Base-by-base conservation (phyloP, 352 stramenopile species). In the Blastocystis sp. region DNA sequence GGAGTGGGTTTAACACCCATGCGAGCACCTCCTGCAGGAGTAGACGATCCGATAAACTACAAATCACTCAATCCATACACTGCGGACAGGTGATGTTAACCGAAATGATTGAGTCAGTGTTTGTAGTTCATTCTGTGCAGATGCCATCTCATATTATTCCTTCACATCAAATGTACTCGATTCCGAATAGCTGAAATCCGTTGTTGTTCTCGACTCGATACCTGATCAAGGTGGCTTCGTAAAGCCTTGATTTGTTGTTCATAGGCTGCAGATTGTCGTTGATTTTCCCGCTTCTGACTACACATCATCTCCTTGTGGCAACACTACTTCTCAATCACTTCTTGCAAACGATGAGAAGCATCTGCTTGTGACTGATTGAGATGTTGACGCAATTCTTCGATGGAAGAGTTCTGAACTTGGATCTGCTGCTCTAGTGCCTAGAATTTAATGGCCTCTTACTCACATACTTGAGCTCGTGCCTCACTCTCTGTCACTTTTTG, bases 91-190 rank as follows among this genome's bases (percentile, higher is more conserved):
- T 12, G 42, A 65, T 29, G 71, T 52, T 24, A 83, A 37, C 29
- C 71, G 71, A 35, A 83, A 83, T 19, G 49, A 65, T 14, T 63
- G 71, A 52, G 71, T 83, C 9, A 83, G 51, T 42, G 71, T 83
- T 32, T 59, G 71, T 37, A 83, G 51, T 16, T 83, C 71, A 43
- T 83, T 83, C 29, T 83, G 71, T 24, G 71, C 71, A 2, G 49
- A 42, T 19, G 46, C 52, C 71, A 83, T 83, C 71, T 83, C 4
- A 1, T 9, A 14, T 83, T 49, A 67, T 16, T 19, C 19, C 54
- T 37, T 14, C 5, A 19, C 27, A 14, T 4, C 24, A 66, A 11
- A 49, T 43, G 11, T 52, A 83, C 71, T 19, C 52, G 29, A 32
- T 51, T 54, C 29, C 58, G 56, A 29, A 83, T 83, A 5, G 71